A percentile compares a stretch with the other conserved stretches of the same genome.
Conservation (phyloP, 1,139 yeast genomes). For the Komagataea norvegica region DNA sequence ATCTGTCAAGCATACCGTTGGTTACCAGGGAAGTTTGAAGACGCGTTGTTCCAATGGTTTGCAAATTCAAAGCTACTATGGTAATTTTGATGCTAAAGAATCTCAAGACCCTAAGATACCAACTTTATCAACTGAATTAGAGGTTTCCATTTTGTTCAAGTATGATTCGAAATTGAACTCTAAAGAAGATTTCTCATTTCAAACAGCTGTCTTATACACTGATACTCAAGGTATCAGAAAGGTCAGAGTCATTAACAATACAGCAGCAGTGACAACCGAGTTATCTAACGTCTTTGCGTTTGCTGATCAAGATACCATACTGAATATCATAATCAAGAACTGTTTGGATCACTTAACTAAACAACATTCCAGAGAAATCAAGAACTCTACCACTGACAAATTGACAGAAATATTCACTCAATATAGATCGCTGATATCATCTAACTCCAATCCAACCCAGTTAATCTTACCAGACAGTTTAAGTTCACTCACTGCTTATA, state of each 20-base stretch:
- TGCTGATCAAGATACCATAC: constrained; percentile 79
- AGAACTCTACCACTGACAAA: constrained; percentile 60
- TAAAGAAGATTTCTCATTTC: constrained; percentile 81
- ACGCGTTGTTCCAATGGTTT: constrained; percentile 87
- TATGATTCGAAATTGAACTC: constrained; percentile 76
- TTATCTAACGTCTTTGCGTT: constrained; percentile 71
- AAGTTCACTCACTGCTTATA: constrained; percentile 63
- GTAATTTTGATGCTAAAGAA: constrained; percentile 36
- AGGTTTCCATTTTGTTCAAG: constrained; percentile 64
- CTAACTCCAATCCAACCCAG: constrained; percentile 51
- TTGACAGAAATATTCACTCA: constrained; percentile 71
- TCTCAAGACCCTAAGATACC: constrained; percentile 67
- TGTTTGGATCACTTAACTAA: constrained; percentile 31
- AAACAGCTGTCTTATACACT: constrained; percentile 84
- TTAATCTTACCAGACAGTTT: constrained; percentile 80
- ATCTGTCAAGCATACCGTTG: constrained; percentile 44
- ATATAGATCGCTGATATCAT: constrained; percentile 52
- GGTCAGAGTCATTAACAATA: constrained; percentile 77
- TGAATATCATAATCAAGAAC: constrained; percentile 70
- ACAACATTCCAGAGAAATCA: constrained; percentile 52
- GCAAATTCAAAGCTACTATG: constrained; percentile 76
- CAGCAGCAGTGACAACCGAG: constrained; percentile 76
- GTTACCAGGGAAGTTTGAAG: constrained; percentile 79
- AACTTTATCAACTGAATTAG: constrained; percentile 56
- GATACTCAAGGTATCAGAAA: constrained; percentile 70